A percentile compares a stretch with the other conserved stretches of the same genome.
Conservation (phyloP, 257 asterid species). For the Salvia hispanica region DNA sequence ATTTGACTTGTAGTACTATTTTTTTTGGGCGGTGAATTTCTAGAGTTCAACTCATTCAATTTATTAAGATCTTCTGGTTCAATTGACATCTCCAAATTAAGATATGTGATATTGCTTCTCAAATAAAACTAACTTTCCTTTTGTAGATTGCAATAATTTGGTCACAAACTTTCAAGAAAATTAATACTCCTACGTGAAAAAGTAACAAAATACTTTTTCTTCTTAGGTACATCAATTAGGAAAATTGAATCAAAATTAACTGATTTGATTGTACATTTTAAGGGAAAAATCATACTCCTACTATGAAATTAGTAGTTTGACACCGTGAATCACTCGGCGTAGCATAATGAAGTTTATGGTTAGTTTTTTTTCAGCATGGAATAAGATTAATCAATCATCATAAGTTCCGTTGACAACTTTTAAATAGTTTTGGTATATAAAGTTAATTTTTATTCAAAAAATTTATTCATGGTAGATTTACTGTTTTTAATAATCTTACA, state of each 20-base stretch:
- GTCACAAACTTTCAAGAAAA: neutral
- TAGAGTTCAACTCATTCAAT: too few relatives aligned
- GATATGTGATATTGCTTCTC: neutral
- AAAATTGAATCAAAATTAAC: neutral
- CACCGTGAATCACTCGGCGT: neutral
- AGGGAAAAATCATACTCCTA: neutral
- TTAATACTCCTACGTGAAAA: conserved; percentile 7
- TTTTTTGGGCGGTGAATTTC: too few relatives aligned
- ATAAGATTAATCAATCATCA: neutral
- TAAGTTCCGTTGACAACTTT: neutral
- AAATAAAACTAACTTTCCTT: neutral
- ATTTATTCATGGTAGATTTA: too few relatives aligned
- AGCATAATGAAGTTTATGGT: neutral
- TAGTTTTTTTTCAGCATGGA: too few relatives aligned
- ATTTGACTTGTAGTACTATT: too few relatives aligned
- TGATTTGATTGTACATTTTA: neutral
- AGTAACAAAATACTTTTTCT: neutral
- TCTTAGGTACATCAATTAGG: neutral
- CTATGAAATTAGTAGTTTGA: neutral
- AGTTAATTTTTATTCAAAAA: too few relatives aligned
- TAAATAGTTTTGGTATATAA: neutral
- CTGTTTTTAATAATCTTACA: too few relatives aligned
- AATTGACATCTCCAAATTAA: neutral
- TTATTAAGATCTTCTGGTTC: too few relatives aligned
- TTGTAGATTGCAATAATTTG: neutral